phyloP scores from a whole-genome alignment of 495 filamentous ascomycete species.

The Ascobolus immersus region DNA sequence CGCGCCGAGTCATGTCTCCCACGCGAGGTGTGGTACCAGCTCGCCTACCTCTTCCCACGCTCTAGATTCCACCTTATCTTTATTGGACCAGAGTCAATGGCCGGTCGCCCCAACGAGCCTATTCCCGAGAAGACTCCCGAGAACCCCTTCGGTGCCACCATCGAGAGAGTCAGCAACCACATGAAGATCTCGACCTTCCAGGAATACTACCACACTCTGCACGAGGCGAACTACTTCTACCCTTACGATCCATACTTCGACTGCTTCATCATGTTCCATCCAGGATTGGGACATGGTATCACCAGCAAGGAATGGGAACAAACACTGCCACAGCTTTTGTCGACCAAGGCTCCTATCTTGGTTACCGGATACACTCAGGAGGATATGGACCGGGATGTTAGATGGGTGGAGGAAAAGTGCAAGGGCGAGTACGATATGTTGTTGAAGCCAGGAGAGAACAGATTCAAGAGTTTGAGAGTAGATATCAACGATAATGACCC shows the following conservation, averaged over 20 bases:
- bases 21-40: constrained; percentile 77
- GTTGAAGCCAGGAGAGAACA: constrained; percentile 78
- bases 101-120: constrained; percentile 66
- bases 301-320: constrained; percentile 80
- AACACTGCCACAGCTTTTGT: constrained; percentile 63
- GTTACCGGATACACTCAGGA: constrained; percentile 85
- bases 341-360: constrained; percentile 85
- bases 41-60: constrained; percentile 69
- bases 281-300: constrained; percentile 79
- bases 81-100: constrained; percentile 88
- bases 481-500: constrained; percentile 90
- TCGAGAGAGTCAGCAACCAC: constrained; percentile 57
- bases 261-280: constrained; percentile 86
- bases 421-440: constrained; percentile 76
- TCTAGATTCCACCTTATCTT: constrained; percentile 64
- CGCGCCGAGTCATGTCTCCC: constrained; percentile 90
- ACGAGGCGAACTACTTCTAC: constrained; percentile 63
- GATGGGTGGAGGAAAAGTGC: constrained; percentile 64
- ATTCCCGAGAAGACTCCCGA: constrained; percentile 53
- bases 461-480: constrained; percentile 84
- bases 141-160: constrained; percentile 79
- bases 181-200: constrained; percentile 95
- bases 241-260: constrained; percentile 97
- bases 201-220: constrained; percentile 93
- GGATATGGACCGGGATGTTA: constrained; percentile 76